Conservation (phyloP, 164 flowering plant species). For the Saururus chinensis region DNA sequence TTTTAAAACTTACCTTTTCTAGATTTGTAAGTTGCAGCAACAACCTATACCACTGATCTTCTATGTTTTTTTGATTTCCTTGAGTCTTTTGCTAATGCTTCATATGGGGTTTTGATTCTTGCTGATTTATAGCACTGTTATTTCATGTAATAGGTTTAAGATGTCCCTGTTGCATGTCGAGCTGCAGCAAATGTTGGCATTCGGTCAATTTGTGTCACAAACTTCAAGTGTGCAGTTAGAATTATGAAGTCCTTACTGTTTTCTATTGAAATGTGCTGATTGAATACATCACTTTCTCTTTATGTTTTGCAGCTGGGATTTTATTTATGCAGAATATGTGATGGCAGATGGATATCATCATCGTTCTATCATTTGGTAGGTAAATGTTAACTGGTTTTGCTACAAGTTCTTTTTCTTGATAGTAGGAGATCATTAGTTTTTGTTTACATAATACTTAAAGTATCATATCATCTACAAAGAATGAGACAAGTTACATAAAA, state of each 20-base stretch:
- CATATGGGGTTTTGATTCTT: background rate
- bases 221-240: slow-evolving; percentile 59
- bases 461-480: too few relatives aligned
- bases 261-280: too few relatives aligned
- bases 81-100: too few relatives aligned
- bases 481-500: too few relatives aligned
- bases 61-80: too few relatives aligned
- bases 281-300: too few relatives aligned
- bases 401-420: too few relatives aligned
- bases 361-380: slow-evolving; percentile 93
- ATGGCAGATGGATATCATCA: slow-evolving; percentile 89
- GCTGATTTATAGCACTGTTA: background rate
- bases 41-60: too few relatives aligned
- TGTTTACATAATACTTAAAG: too few relatives aligned
- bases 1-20: too few relatives aligned
- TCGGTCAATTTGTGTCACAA: slow-evolving; percentile 92
- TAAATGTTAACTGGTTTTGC: background rate
- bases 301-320: slow-evolving; percentile 74
- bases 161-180: slow-evolving; percentile 98
- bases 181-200: slow-evolving; percentile 99
- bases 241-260: too few relatives aligned
- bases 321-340: slow-evolving; percentile 96
- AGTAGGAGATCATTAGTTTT: too few relatives aligned
- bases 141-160: slow-evolving; percentile 53
- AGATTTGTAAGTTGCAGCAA: slow-evolving; percentile 55